phyloP scores from a whole-genome alignment of 1,284 basidiomycete species.

The Irpex sp. region DNA sequence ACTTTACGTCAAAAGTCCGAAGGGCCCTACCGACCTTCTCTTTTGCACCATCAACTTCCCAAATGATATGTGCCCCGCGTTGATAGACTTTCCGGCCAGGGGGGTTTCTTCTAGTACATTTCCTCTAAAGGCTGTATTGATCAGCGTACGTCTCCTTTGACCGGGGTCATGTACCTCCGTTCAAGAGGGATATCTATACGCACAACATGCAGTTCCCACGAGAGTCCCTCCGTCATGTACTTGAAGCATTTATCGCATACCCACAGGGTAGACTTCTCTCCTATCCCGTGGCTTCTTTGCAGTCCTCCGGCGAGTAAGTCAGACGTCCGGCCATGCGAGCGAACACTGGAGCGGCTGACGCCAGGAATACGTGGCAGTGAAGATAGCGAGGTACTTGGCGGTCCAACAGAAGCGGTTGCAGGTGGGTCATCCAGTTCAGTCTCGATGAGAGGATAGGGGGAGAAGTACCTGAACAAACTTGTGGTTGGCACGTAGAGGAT shows the following conservation, averaged over 20 bases:
- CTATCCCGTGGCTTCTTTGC: constrained; percentile 43
- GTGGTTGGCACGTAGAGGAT: constrained; percentile 2
- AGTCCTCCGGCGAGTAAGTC: constrained; percentile 67
- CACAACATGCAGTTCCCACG: constrained; percentile 76
- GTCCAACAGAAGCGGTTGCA: background rate
- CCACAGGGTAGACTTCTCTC: constrained; percentile 60
- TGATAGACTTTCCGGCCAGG: constrained; percentile 92
- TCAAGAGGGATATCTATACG: constrained; percentile 25
- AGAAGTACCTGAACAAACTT: constrained; percentile 68
- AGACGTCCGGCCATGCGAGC: constrained; percentile 61
- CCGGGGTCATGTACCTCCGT: background rate
- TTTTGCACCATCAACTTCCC: constrained; percentile 90
- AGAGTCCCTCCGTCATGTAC: constrained; percentile 78
- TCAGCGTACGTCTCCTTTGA: background rate
- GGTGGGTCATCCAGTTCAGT: constrained; percentile 42
- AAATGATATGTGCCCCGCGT: constrained; percentile 86
- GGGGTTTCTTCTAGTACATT: constrained; percentile 72
- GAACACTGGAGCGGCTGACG: constrained; percentile 31
- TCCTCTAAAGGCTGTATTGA: constrained; percentile 44
- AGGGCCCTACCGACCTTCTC: constrained; percentile 59
- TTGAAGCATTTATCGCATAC: constrained; percentile 96
- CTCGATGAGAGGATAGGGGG: constrained; percentile 78
- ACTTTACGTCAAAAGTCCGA: constrained; percentile 1
- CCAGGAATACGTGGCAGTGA: constrained; percentile 34
- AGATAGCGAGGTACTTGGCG: background rate